Evolutionary conservation across 2,329 filamentous ascomycete species (phyloP).

Genomic region (Claviceps sp.): DNA sequence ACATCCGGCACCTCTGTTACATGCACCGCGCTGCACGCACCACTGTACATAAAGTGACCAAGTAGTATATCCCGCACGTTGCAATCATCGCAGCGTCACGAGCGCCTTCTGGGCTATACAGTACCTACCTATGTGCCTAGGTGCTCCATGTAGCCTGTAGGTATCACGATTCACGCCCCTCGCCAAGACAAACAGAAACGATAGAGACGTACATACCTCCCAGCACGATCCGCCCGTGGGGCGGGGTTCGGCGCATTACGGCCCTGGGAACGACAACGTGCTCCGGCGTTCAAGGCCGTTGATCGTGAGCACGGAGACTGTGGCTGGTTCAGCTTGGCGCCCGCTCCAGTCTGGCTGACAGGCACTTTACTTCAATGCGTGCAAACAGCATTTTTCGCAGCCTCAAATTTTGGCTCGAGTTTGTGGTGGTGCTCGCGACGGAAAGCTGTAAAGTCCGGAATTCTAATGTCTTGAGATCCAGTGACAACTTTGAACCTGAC

Average conservation of each 20-base stretch:
- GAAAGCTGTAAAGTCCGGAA: no score
- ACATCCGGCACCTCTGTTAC: neutral
- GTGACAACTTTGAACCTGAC: no score
- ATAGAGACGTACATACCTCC: neutral
- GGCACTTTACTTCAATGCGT: neutral
- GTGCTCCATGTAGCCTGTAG: neutral
- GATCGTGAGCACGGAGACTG: neutral
- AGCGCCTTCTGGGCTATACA: neutral
- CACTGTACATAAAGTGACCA: neutral
- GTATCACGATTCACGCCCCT: neutral
- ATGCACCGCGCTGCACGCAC: neutral
- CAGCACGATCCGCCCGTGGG: conserved; percentile 2
- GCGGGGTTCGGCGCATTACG: conserved; percentile 11
- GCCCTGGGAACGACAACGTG: conserved; percentile 14
- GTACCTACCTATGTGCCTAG: neutral
- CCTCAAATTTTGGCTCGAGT: no score
- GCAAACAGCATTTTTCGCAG: no score
- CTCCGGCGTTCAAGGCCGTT: conserved; percentile 4
- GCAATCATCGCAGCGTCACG: conserved; percentile 2
- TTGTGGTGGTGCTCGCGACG: no score
- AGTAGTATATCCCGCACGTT: neutral
- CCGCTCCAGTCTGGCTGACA: conserved; percentile 3
- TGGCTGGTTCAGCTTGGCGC: conserved; percentile 1
- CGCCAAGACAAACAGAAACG: neutral
- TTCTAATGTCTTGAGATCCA: no score